phyloP scores from a whole-genome alignment of 352 stramenopile species.

The Globisporangium lucens region DNA sequence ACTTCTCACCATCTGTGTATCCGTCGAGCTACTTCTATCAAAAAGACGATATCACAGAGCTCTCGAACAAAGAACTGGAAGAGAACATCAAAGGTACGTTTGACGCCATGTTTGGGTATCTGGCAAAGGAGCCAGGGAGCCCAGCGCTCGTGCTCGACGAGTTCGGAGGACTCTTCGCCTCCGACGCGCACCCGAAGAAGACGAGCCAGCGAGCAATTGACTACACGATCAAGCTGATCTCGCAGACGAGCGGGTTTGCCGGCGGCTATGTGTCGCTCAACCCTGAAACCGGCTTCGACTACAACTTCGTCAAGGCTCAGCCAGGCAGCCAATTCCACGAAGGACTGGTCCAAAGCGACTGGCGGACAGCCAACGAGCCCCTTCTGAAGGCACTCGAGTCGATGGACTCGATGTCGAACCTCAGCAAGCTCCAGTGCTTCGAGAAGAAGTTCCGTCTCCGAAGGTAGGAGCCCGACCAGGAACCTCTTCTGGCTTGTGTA shows the following conservation, averaged over 20 bases:
- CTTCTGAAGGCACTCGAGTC: conserved; percentile 39
- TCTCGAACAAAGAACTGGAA: conserved; percentile 40
- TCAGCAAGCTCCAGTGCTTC: conserved; percentile 57
- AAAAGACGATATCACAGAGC: conserved; percentile 31
- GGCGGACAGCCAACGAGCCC: conserved; percentile 46
- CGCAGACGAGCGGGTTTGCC: conserved; percentile 31
- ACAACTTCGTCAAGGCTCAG: conserved; percentile 42
- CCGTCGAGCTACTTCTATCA: conserved; percentile 58
- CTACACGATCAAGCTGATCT: conserved; percentile 60
- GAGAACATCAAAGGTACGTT: conserved; percentile 44
- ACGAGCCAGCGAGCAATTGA: conserved; percentile 61
- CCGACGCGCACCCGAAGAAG: conserved; percentile 47
- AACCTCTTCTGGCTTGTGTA: background rate
- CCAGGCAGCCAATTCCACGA: conserved; percentile 38
- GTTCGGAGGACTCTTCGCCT: conserved; percentile 64
- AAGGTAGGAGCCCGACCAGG: background rate
- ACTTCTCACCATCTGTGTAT: conserved; percentile 64
- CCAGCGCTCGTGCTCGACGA: conserved; percentile 59
- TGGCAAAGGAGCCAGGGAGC: conserved; percentile 35
- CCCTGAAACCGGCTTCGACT: conserved; percentile 65
- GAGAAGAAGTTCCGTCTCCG: conserved; percentile 12
- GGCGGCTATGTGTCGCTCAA: conserved; percentile 75
- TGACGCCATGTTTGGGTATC: conserved; percentile 67
- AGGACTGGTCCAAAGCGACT: conserved; percentile 52
- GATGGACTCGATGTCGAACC: conserved; percentile 50